Evolutionary conservation across 2,329 filamentous ascomycete genomes (phyloP).

Genomic region (Phialophora macrospora): DNA sequence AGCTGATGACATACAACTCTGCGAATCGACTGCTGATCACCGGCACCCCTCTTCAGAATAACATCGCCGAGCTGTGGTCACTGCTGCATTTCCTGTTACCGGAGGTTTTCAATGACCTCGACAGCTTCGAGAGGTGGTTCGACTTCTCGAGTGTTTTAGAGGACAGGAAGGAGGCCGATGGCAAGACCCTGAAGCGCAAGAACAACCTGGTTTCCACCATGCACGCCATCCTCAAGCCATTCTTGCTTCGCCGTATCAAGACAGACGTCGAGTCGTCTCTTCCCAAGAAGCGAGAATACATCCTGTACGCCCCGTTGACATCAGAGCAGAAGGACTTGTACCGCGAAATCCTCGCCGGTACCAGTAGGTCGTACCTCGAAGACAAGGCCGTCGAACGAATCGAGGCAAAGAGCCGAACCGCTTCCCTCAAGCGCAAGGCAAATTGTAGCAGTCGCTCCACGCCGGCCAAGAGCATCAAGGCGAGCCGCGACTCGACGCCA

Average conservation of each 20-base stretch:
- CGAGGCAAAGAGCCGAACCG: conserved; percentile 50
- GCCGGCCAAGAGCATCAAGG: conserved; percentile 73
- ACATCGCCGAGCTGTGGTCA: conserved; percentile 92
- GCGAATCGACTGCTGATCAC: conserved; percentile 92
- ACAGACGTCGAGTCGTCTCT: conserved; percentile 87
- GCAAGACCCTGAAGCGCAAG: conserved; percentile 73
- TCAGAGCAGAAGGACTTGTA: conserved; percentile 91
- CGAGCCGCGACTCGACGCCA: conserved; percentile 76
- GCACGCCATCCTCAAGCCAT: conserved; percentile 88
- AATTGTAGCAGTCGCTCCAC: conserved; percentile 51
- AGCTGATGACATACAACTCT: conserved; percentile 84
- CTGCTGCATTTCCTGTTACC: conserved; percentile 91
- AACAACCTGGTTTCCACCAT: conserved; percentile 83
- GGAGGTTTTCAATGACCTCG: conserved; percentile 88
- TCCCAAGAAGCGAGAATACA: conserved; percentile 96
- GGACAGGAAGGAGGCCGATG: conserved; percentile 75
- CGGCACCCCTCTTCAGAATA: conserved; percentile 93
- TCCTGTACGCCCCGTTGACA: conserved; percentile 90
- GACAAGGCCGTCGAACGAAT: conserved; percentile 58
- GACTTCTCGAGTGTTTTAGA: conserved; percentile 93
- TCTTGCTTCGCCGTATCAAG: conserved; percentile 86
- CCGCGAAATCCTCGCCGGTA: conserved; percentile 80
- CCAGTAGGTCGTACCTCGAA: conserved; percentile 58
- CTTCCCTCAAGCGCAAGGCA: conserved; percentile 64
- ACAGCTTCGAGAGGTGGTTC: conserved; percentile 94